Conservation (phyloP, 1,284 basidiomycete species). For the Cutaneotrichosporon sp. region DNA sequence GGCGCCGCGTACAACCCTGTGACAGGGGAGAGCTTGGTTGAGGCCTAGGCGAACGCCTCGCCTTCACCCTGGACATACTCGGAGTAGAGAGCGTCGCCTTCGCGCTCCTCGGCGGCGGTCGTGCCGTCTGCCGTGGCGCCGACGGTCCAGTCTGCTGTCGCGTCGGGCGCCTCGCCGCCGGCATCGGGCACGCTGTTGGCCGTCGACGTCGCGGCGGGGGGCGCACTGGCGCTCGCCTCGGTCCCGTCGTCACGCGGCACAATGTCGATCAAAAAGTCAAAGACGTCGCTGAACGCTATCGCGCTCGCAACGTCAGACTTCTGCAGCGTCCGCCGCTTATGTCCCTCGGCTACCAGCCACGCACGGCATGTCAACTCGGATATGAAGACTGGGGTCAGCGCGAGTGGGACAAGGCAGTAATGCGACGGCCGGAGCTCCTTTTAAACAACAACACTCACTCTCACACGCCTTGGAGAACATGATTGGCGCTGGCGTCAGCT, state of each 20-base stretch:
- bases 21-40: not conserved
- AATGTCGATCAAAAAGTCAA: slow-evolving; percentile 76
- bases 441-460: too few species aligned
- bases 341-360: slow-evolving; percentile 86
- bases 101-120: slow-evolving; percentile 8
- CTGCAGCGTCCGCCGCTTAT: slow-evolving; percentile 84
- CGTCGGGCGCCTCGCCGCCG: too few species aligned
- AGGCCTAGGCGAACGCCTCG: slow-evolving; percentile 13
- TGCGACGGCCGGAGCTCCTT: too few species aligned
- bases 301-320: slow-evolving; percentile 86
- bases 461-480: slow-evolving; percentile 94
- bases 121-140: not conserved
- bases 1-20: not conserved
- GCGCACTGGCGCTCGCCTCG: not conserved
- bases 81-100: slow-evolving; percentile 15
- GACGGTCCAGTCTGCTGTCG: not conserved
- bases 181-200: slow-evolving; percentile 1
- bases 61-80: slow-evolving; percentile 20
- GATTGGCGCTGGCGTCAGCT: slow-evolving; percentile 63
- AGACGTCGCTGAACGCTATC: slow-evolving; percentile 76
- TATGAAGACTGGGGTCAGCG: slow-evolving; percentile 68
- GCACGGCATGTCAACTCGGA: slow-evolving; percentile 88
- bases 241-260: slow-evolving; percentile 60
- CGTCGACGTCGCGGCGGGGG: not conserved
- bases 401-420: not conserved